A percentile compares a stretch with the other conserved stretches of the same genome.
These are phyloP conservation scores for Ambrosia artemisiifolia DNA, from an alignment of 129 eudicot genomes.

Conservation along the genomic window DNA sequence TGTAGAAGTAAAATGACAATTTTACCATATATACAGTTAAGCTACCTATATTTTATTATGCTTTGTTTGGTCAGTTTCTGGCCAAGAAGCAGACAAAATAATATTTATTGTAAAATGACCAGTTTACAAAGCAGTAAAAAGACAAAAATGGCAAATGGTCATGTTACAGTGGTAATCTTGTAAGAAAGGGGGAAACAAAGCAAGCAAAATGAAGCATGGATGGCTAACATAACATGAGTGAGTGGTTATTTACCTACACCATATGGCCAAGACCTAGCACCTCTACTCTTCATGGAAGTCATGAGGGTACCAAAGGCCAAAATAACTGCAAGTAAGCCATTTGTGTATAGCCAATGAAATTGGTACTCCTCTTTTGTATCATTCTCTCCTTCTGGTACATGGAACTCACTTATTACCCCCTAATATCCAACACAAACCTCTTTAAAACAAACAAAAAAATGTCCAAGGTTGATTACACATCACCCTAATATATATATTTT, in stretches of 20 bases:
- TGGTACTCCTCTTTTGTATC: constrained; percentile 41
- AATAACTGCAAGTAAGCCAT: constrained; percentile 62
- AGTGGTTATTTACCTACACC: constrained; percentile 48
- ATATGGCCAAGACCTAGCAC: constrained; percentile 84
- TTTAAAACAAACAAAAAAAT: neutral
- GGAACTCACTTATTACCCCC: constrained; percentile 80
- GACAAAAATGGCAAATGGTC: neutral
- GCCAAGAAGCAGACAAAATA: neutral
- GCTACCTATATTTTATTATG: too few relatives aligned
- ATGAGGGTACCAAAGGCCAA: constrained; percentile 62
- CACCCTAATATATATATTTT: neutral
- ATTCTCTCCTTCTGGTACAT: constrained; percentile 53
- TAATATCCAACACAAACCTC: constrained; percentile 30
- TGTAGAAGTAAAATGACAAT: neutral
- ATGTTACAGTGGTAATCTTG: neutral
- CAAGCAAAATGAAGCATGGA: neutral
- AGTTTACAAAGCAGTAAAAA: neutral
- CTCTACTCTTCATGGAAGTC: constrained; percentile 61
- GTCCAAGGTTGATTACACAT: neutral
- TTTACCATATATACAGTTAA: too few relatives aligned
- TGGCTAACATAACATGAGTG: neutral
- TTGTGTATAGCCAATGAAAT: constrained; percentile 64
- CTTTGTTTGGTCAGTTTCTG: neutral
- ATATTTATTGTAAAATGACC: neutral
- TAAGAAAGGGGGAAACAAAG: too few relatives aligned